phyloP scores from a whole-genome alignment of 331 rosid species.

The Malus hybrid region DNA sequence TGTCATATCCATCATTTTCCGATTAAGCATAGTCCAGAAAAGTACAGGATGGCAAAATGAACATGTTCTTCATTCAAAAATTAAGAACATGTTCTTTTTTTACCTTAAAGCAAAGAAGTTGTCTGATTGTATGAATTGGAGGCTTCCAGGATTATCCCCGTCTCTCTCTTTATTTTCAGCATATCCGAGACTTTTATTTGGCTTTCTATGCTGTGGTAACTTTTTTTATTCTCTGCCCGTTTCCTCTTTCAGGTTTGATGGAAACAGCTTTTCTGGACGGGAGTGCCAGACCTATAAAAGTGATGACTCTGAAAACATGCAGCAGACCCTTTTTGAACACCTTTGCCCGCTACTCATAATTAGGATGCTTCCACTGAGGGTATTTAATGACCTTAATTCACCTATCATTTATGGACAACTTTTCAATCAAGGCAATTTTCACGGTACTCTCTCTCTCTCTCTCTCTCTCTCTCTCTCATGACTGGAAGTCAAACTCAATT shows the following conservation, averaged over 20 bases:
- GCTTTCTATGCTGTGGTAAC: background rate
- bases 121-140: background rate
- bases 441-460: background rate
- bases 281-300: constrained; percentile 33
- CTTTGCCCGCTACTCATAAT: constrained; percentile 83
- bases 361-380: constrained; percentile 83
- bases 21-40: too few relatives aligned
- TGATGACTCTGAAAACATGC: constrained; percentile 52
- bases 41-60: too few relatives aligned
- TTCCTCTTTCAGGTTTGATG: constrained; percentile 44
- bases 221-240: constrained; percentile 10
- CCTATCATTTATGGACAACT: constrained; percentile 55
- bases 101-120: background rate
- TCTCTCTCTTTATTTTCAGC: background rate
- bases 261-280: constrained; percentile 40
- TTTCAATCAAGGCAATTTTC: constrained; percentile 26
- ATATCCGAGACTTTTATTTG: background rate
- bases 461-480: background rate
- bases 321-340: constrained; percentile 63
- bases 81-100: too few relatives aligned
- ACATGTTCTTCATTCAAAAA: too few relatives aligned
- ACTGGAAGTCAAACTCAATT: too few relatives aligned
- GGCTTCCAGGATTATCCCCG: background rate
- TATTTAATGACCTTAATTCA: constrained; percentile 57
- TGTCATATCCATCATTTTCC: background rate